Evolutionary conservation across 2,329 filamentous ascomycete species (phyloP), one percentile per base, ranked within the genome.

Genomic region (Neonectria coccinea): DNA sequence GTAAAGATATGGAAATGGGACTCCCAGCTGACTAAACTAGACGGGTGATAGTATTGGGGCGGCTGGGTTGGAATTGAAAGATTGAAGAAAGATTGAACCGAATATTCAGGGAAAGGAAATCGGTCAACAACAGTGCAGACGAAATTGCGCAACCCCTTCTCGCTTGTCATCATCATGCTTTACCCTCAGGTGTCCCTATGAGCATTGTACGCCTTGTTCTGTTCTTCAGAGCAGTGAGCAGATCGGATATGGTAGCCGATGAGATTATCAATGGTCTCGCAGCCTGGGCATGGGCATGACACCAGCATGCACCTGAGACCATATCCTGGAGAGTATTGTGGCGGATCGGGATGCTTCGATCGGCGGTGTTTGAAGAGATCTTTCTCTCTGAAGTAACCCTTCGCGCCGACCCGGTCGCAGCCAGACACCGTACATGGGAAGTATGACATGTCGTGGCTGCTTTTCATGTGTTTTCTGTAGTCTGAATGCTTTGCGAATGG

Each of bases 221-320:
- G 12, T 27, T 27, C 45, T 22, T 22, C 16, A 20, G 11, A 56
- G 27, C 16, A n/a, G 45, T 41, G 22, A 4, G 0, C 18, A 9
- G 22, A 22, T 22, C 4, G 5, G 6, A 3, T 29, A 52, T 51
- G 53, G 2, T 16, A 10, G n/a, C n/a, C n/a, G n/a, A n/a, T n/a
- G n/a, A n/a, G n/a, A n/a, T n/a, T n/a, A n/a, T n/a, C n/a, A n/a
- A n/a, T n/a, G n/a, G n/a, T 4, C 22, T 33, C 11, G 27, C 57
- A 55, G n/a, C 29, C 39, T 5, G 57, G 50, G 25, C 27, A 55
- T 22, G 57, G 50, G 29, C 48, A 60, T 14, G 5, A 29, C 25
- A 27, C 2, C 22, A 1, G 11, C 7, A 5, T 4, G 22, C 14
- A 16, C 14, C 5, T 6, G 9, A 25, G 0, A 27, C 2, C 14